phyloP scores from a whole-genome alignment of 2,329 filamentous ascomycete genomes.

The Byssothecium circinans region DNA sequence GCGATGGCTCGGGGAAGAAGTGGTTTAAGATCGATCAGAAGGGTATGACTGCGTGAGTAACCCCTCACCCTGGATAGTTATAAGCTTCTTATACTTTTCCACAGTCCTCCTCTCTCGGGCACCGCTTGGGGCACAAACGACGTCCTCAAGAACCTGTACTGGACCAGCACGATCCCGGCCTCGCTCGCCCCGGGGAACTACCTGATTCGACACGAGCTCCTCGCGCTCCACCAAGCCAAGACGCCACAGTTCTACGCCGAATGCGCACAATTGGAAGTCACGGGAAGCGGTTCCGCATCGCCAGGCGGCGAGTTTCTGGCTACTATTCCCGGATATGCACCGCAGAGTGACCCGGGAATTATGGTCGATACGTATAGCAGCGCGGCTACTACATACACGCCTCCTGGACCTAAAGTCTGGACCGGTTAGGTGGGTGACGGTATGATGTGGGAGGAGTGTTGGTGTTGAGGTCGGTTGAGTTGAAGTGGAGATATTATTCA shows the following conservation, averaged over 20 bases:
- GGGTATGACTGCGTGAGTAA: constrained; percentile 47
- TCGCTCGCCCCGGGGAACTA: constrained; percentile 43
- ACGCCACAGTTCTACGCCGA: constrained; percentile 58
- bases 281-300: constrained; percentile 51
- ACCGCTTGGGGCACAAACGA: constrained; percentile 55
- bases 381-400: constrained; percentile 51
- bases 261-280: constrained; percentile 59
- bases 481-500: neutral
- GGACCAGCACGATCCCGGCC: constrained; percentile 56
- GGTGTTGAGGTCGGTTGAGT: neutral
- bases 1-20: constrained; percentile 55
- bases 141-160: constrained; percentile 53
- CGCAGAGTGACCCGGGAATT: constrained; percentile 53
- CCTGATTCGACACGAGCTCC: constrained; percentile 56
- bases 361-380: constrained; percentile 54
- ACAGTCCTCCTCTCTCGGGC: constrained; percentile 46
- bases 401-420: constrained; percentile 55
- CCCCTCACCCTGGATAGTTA: neutral
- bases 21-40: constrained; percentile 64
- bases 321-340: constrained; percentile 47
- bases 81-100: neutral
- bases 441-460: neutral
- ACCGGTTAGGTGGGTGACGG: constrained; percentile 37
- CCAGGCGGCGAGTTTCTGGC: constrained; percentile 49
- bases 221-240: constrained; percentile 59